Base-by-base conservation (phyloP, 495 filamentous ascomycete genomes). In the Podospora pseudocomata region DNA sequence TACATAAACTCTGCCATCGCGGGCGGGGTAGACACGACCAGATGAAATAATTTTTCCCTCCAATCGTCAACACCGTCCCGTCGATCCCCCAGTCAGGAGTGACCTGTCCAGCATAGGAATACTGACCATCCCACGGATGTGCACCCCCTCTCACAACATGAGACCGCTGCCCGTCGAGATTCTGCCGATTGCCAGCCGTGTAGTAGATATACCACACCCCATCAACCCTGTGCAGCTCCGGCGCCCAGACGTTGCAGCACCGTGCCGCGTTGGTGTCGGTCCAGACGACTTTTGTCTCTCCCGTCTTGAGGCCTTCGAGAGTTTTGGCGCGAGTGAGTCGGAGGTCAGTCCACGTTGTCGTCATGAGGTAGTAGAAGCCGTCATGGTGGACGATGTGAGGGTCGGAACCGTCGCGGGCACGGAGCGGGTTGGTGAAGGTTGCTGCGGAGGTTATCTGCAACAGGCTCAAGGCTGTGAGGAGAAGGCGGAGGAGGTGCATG, bases 231-330 rank as follows among this genome's bases (percentile, higher is more conserved):
- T 85, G 83, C 0, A 82, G 72, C 73, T 86, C 84, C 0, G 84
- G 85, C 0, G 85, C 84, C 85, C 83, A 87, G 27, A 86, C 81
- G 69, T 86, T 84, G 69, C 82, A 85, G 73, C 80, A 80, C 5
- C 81, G 77, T 5, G 70, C 68, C 0, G 80, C 56, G 39, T 76
- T 77, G 54, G 65, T 73, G 55, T 79, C 80, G 0, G 73, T 78
- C 66, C 78, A 86, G 28, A 84, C 77, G 2, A 79, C 74, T 69
- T 81, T 83, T 16, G 75, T 77, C 16, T 75, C 73, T 0, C 80
- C 82, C 0, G 78, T 83, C 71, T 82, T 84, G 34, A 87, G 76
- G 0, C 84, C 84, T 13, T 77, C 76, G 23, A 87, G 67, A 3
- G 83, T 86, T 0, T 74, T 81, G 2, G 84, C 73, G 6, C 81